Percentiles rank a stretch among this genome's conserved stretches.
phyloP scores from a whole-genome alignment of 176 grass and related monocot genomes.

The Rhipidocladum racemiflorum region DNA sequence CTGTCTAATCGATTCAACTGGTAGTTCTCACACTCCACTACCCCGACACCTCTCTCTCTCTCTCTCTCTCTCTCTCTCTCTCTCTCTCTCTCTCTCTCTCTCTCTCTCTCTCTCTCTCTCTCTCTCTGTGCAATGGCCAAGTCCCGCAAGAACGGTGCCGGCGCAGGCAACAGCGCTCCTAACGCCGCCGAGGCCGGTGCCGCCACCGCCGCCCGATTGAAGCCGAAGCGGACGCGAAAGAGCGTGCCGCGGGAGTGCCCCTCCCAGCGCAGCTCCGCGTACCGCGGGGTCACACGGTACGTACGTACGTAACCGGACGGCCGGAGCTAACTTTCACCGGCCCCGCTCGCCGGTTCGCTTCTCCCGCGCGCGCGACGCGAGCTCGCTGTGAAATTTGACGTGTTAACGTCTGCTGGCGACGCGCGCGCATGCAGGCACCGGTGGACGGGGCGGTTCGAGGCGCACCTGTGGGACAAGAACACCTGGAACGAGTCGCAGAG shows the following conservation, averaged over 20 bases:
- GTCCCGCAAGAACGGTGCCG: not conserved
- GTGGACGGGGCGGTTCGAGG: constrained; percentile 91
- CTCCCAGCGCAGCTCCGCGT: constrained; percentile 63
- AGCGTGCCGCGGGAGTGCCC: constrained; percentile 39
- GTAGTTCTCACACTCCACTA: not conserved
- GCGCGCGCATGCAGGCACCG: constrained; percentile 49
- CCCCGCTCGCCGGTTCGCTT: not conserved
- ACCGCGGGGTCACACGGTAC: constrained; percentile 70
- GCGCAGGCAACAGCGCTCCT: not conserved
- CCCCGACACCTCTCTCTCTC: not conserved
- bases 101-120: not conserved
- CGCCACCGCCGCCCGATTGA: not conserved
- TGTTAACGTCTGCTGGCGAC: not conserved
- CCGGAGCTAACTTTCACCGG: not conserved
- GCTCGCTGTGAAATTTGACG: not conserved
- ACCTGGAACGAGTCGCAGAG: constrained; percentile 51
- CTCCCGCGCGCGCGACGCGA: not conserved
- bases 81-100: not conserved
- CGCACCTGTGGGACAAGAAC: constrained; percentile 87
- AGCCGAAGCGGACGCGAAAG: constrained; percentile 57
- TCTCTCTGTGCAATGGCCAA: constrained; percentile 35
- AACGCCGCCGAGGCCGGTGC: not conserved
- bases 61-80: not conserved
- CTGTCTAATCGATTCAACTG: not conserved
- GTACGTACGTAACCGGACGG: not conserved